These are phyloP conservation scores for Pythium rhizo-oryzae DNA, from an alignment of 352 stramenopile species.

Conservation along the genomic window DNA sequence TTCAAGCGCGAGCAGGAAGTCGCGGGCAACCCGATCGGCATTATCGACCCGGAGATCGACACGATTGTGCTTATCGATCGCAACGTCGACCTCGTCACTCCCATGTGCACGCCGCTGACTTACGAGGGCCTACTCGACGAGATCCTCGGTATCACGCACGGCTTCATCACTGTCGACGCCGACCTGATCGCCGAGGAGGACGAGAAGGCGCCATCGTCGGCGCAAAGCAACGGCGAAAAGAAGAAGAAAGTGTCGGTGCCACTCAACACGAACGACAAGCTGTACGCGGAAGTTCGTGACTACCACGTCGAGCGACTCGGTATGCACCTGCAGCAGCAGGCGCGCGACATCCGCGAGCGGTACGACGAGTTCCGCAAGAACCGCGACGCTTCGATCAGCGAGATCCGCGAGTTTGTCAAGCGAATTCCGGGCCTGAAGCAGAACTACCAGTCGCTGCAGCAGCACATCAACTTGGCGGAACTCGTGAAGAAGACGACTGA, in stretches of 20 bases:
- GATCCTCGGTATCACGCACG: slow-evolving; percentile 94
- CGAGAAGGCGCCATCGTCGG: slow-evolving; percentile 25
- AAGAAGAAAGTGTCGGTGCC: slow-evolving; percentile 91
- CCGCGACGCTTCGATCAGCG: slow-evolving; percentile 95
- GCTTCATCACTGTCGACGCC: slow-evolving; percentile 81
- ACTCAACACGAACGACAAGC: slow-evolving; percentile 95
- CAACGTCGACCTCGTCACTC: slow-evolving; percentile 95
- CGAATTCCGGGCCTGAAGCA: slow-evolving; percentile 94
- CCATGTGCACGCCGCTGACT: slow-evolving; percentile 95
- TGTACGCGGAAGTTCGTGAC: slow-evolving; percentile 96
- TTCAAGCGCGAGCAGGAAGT: slow-evolving; percentile 93
- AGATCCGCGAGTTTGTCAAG: slow-evolving; percentile 99
- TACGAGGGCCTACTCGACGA: slow-evolving; percentile 98
- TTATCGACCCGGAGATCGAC: slow-evolving; percentile 90
- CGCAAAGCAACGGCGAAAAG: slow-evolving; percentile 39
- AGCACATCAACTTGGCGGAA: slow-evolving; percentile 98
- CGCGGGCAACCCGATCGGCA: slow-evolving; percentile 71
- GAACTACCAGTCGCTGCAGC: slow-evolving; percentile 95
- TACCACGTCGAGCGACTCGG: slow-evolving; percentile 97
- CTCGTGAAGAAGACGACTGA: slow-evolving; percentile 95
- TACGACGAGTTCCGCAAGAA: slow-evolving; percentile 96
- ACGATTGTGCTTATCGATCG: slow-evolving; percentile 95
- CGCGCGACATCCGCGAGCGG: slow-evolving; percentile 92
- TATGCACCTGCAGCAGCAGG: slow-evolving; percentile 96
- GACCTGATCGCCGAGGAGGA: slow-evolving; percentile 82